Evolutionary conservation across 139 green algal genomes (phyloP).

Genomic region (Choricystis sp.): DNA sequence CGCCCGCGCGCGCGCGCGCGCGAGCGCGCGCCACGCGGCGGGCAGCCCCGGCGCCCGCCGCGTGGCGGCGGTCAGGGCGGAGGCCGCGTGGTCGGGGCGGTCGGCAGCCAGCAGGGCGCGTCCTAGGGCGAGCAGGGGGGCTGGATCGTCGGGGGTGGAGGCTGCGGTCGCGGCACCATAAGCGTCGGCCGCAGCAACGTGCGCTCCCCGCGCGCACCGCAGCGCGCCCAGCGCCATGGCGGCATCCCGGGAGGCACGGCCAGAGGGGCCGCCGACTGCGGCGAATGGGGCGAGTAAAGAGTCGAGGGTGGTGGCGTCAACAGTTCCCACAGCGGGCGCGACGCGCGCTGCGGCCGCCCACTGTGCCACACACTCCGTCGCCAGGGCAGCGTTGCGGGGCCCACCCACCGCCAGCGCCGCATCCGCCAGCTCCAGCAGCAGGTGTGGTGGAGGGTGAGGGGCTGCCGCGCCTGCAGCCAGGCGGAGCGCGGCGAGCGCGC

Average conservation of each 20-base stretch:
- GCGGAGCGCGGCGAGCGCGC: not conserved
- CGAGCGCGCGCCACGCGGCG: not conserved
- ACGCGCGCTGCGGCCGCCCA: too few relatives aligned
- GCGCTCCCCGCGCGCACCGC: too few relatives aligned
- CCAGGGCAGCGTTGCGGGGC: too few relatives aligned
- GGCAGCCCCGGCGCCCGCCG: too few relatives aligned
- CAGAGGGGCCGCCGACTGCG: too few relatives aligned
- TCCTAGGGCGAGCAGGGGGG: not conserved
- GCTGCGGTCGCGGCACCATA: not conserved
- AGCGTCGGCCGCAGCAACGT: not conserved
- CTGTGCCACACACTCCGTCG: too few relatives aligned
- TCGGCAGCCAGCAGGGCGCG: not conserved
- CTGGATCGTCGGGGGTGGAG: not conserved
- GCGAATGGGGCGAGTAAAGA: too few relatives aligned
- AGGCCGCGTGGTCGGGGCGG: not conserved
- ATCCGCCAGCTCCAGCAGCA: not conserved
- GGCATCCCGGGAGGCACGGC: too few relatives aligned
- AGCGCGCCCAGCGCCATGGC: not conserved
- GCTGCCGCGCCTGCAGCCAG: not conserved
- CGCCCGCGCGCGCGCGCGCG: too few relatives aligned
- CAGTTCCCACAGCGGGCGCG: not conserved
- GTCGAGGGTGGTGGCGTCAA: not conserved
- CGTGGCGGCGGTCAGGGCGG: not conserved
- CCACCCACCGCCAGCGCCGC: too few relatives aligned
- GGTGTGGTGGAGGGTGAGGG: not conserved